Evolutionary conservation across 192 early-diverging fungal species (phyloP).

Genomic region (Allomyces macrogynus): DNA sequence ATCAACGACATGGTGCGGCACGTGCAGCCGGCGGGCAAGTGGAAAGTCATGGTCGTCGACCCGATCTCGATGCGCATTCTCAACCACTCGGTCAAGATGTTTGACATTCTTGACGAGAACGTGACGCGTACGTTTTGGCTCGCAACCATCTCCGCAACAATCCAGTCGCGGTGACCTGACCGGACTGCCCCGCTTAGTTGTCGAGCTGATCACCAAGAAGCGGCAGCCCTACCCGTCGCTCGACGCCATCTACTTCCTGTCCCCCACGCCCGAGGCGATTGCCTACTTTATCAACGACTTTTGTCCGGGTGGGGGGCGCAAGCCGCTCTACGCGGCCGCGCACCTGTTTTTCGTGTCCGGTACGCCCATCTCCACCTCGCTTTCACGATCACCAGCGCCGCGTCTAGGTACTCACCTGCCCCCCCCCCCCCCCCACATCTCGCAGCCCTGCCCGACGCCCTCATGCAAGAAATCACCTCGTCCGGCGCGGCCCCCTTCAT

Average conservation of each 20-base stretch:
- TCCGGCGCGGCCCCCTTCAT: constrained; percentile 34
- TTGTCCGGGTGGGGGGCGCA: constrained; percentile 6
- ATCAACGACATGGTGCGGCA: constrained; percentile 55
- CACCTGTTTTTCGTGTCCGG: constrained; percentile 3
- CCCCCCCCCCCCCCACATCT: no score
- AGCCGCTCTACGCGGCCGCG: constrained; percentile 28
- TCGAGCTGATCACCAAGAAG: constrained; percentile 25
- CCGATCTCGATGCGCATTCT: constrained; percentile 46
- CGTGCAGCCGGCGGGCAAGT: constrained; percentile 45
- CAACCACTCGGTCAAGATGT: constrained; percentile 54
- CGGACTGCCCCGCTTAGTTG: constrained; percentile 18
- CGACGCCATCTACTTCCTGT: constrained; percentile 40
- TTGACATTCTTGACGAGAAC: constrained; percentile 53
- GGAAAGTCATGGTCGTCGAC: constrained; percentile 73
- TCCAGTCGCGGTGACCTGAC: not conserved
- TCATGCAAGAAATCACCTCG: constrained; percentile 35
- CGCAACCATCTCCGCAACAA: no score
- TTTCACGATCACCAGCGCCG: no score
- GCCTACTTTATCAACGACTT: constrained; percentile 27
- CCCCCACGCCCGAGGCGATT: constrained; percentile 19
- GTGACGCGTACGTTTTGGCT: constrained; percentile 9
- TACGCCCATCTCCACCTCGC: not conserved
- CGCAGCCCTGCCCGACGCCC: constrained; percentile 39
- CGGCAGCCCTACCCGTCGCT: constrained; percentile 28
- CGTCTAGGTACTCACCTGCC: no score